Percentiles rank a stretch among this genome's conserved stretches.
These are phyloP conservation scores for Canna indica DNA, from an alignment of 176 grass and related monocot genomes.

Conservation along the genomic window DNA sequence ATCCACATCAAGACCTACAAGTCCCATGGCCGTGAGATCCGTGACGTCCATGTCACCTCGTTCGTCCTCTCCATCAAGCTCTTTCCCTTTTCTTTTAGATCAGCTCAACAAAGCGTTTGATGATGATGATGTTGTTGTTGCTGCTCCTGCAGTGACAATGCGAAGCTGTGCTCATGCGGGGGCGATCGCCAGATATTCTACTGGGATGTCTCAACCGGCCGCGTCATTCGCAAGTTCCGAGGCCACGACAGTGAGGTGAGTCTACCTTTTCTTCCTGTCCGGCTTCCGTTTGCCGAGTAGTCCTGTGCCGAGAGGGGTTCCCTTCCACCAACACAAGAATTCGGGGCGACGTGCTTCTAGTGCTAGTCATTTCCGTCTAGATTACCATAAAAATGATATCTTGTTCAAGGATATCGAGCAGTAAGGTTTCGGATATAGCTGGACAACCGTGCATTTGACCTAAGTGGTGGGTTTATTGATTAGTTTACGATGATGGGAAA, in stretches of 20 bases:
- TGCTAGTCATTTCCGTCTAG: background rate
- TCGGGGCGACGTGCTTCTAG: background rate
- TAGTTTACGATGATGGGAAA: background rate
- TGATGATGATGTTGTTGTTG: background rate
- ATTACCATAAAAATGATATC: background rate
- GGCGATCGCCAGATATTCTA: slow-evolving; percentile 88
- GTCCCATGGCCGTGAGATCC: slow-evolving; percentile 88
- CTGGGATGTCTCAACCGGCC: slow-evolving; percentile 72
- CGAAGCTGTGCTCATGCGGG: slow-evolving; percentile 81
- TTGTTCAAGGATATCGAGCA: background rate
- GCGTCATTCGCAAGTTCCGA: slow-evolving; percentile 85
- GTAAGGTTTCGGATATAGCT: background rate
- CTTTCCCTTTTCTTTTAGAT: background rate
- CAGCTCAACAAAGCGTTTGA: background rate
- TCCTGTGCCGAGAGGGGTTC: background rate
- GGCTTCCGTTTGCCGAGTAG: background rate
- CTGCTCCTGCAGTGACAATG: slow-evolving; percentile 51
- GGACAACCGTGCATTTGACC: background rate
- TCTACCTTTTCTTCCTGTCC: background rate
- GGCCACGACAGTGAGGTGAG: slow-evolving; percentile 92
- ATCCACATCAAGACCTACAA: slow-evolving; percentile 88
- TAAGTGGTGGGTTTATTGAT: background rate
- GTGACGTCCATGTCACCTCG: slow-evolving; percentile 83
- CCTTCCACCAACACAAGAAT: background rate
- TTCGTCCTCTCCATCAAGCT: slow-evolving; percentile 8